Conservation (phyloP, 2,329 filamentous ascomycete genomes). For the Orbilia blumenaviensis region DNA sequence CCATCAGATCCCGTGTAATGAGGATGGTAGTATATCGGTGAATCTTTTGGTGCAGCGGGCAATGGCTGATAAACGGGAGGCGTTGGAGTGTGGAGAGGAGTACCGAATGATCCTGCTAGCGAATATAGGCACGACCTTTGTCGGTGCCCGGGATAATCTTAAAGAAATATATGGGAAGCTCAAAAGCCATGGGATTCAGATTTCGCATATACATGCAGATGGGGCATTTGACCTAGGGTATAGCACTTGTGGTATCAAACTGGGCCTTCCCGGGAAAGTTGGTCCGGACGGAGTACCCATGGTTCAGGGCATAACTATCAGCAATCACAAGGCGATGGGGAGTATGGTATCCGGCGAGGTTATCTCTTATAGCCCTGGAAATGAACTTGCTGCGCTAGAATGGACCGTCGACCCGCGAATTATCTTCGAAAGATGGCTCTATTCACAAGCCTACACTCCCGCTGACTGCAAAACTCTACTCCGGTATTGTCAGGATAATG, state of each 20-base stretch:
- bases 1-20: conserved; percentile 6
- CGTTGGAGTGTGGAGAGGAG: background rate
- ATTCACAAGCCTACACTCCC: conserved; percentile 1
- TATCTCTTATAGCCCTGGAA: background rate
- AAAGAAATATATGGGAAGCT: conserved; percentile 3
- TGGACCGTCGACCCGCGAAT: conserved; percentile 35
- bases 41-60: background rate
- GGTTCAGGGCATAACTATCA: conserved; percentile 34
- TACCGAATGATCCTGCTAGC: conserved; percentile 26
- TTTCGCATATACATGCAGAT: conserved; percentile 11
- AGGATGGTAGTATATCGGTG: conserved; percentile 12
- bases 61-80: background rate
- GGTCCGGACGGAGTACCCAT: conserved; percentile 5
- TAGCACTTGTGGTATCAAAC: background rate
- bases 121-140: conserved; percentile 34
- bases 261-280: background rate
- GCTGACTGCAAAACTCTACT: background rate
- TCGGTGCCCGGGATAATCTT: conserved; percentile 21
- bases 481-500: conserved; percentile 16
- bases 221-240: conserved; percentile 4
- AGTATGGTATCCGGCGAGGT: conserved; percentile 28
- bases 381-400: background rate
- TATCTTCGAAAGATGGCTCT: conserved; percentile 38
- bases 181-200: background rate
- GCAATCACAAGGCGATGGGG: conserved; percentile 34